Evolutionary conservation across 495 filamentous ascomycete species (phyloP).

Genomic region (Polyplosphaeria fusca): DNA sequence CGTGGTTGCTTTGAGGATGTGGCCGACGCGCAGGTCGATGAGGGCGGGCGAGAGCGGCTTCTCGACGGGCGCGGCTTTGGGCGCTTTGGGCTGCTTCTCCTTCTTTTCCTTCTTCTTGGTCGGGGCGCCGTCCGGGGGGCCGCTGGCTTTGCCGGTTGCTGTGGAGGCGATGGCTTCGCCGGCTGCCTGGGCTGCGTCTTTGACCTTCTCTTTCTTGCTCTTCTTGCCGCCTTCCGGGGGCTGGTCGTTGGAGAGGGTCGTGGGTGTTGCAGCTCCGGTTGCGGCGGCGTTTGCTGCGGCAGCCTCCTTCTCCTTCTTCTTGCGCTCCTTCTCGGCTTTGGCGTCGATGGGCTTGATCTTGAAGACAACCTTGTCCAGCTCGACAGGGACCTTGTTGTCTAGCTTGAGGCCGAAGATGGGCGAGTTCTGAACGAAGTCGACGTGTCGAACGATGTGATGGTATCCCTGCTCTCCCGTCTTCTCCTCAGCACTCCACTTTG

Average conservation of each 20-base stretch:
- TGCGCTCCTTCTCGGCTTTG: conserved; percentile 56
- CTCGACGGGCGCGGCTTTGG: conserved; percentile 60
- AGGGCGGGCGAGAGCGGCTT: conserved; percentile 74
- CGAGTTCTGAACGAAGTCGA: conserved; percentile 94
- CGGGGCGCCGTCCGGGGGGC: conserved; percentile 20
- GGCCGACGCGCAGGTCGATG: conserved; percentile 92
- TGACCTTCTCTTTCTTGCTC: conserved; percentile 38
- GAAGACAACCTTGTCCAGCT: conserved; percentile 75
- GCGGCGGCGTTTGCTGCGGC: conserved; percentile 31
- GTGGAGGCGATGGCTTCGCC: conserved; percentile 35
- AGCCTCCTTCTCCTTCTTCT: conserved; percentile 46
- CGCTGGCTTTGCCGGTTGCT: conserved; percentile 21
- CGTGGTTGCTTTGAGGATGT: conserved; percentile 90
- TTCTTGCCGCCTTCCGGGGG: conserved; percentile 6
- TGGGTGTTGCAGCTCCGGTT: conserved; percentile 24
- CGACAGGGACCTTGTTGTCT: conserved; percentile 73
- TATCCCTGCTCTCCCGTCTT: conserved; percentile 85
- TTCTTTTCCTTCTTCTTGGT: conserved; percentile 85
- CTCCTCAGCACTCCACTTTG: conserved; percentile 79
- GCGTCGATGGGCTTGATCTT: conserved; percentile 47
- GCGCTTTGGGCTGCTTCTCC: conserved; percentile 63
- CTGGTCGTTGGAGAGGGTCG: conserved; percentile 14
- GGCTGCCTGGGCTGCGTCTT: conserved; percentile 36
- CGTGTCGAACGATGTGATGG: conserved; percentile 84
- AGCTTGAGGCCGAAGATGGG: conserved; percentile 70